A percentile compares a stretch with the other conserved stretches of the same genome.
Conservation (phyloP, 2,329 filamentous ascomycete species). For the Zymoseptoria passerinii region DNA sequence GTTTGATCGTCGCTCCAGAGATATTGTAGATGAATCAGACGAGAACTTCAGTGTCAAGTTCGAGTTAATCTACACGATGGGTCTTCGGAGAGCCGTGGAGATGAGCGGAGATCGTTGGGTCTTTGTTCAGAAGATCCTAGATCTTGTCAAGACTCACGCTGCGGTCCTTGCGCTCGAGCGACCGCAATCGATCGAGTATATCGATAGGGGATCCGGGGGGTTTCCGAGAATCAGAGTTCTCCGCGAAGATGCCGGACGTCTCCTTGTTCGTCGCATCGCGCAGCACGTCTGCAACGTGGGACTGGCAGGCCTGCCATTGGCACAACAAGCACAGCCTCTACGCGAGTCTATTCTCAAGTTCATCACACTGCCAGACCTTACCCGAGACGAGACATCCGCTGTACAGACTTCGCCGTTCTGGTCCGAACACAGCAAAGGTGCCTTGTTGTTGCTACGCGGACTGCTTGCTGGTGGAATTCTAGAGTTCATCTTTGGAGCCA, state of each 20-base stretch:
- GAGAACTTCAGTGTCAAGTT: conserved; percentile 34
- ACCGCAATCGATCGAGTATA: conserved; percentile 5
- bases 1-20: conserved; percentile 44
- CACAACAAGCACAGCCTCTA: conserved; percentile 5
- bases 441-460: conserved; percentile 49
- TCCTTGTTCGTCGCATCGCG: neutral
- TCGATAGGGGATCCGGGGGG: conserved; percentile 4
- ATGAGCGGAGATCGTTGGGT: conserved; percentile 34
- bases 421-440: conserved; percentile 17
- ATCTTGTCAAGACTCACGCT: conserved; percentile 20
- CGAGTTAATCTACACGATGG: conserved; percentile 39
- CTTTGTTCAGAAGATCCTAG: conserved; percentile 29
- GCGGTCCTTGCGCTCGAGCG: neutral
- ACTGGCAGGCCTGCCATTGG: conserved; percentile 12
- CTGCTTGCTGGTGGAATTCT: conserved; percentile 55
- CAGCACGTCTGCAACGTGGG: neutral
- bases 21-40: conserved; percentile 57
- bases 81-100: conserved; percentile 33
- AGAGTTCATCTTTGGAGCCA: conserved; percentile 50
- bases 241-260: conserved; percentile 24
- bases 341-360: conserved; percentile 12
- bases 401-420: neutral
- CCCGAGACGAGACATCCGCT: neutral
- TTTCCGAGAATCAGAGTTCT: conserved; percentile 54
- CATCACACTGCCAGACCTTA: conserved; percentile 11